phyloP scores from a whole-genome alignment of 2,329 filamentous ascomycete genomes.

The Colletotrichum musae region DNA sequence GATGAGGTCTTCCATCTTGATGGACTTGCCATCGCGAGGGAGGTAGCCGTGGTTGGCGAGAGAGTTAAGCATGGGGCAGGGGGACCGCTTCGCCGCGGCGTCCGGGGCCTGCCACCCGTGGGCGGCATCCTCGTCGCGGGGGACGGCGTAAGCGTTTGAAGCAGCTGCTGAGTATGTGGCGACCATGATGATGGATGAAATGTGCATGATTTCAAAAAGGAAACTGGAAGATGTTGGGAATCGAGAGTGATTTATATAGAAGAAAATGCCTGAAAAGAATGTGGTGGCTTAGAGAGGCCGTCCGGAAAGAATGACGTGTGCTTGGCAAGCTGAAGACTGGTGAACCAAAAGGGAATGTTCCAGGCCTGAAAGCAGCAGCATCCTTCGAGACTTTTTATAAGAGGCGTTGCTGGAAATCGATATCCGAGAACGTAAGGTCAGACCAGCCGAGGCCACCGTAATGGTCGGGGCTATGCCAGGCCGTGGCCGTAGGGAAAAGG shows the following conservation, averaged over 20 bases:
- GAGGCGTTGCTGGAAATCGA: background rate
- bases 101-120: constrained; percentile 30
- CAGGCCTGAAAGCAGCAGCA: background rate
- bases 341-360: background rate
- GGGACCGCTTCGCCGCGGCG: constrained; percentile 57
- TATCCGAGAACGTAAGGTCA: background rate
- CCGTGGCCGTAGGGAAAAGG: constrained; percentile 1
- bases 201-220: constrained; percentile 19
- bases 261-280: background rate
- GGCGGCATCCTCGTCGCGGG: constrained; percentile 15
- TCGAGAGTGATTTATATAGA: background rate
- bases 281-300: constrained; percentile 13
- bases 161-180: constrained; percentile 23
- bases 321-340: background rate
- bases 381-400: constrained; percentile 4
- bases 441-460: background rate
- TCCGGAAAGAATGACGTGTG: background rate
- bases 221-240: background rate
- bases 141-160: constrained; percentile 6
- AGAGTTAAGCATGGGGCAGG: constrained; percentile 46
- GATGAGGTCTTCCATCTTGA: constrained; percentile 41
- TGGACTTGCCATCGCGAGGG: constrained; percentile 42
- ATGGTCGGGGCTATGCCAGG: background rate
- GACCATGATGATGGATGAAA: constrained; percentile 24
- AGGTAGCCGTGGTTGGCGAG: constrained; percentile 46